Percentiles rank a stretch among this genome's conserved stretches.
These are phyloP conservation scores for Athelia sp. DNA, from an alignment of 1,284 basidiomycete genomes.

Conservation along the genomic window DNA sequence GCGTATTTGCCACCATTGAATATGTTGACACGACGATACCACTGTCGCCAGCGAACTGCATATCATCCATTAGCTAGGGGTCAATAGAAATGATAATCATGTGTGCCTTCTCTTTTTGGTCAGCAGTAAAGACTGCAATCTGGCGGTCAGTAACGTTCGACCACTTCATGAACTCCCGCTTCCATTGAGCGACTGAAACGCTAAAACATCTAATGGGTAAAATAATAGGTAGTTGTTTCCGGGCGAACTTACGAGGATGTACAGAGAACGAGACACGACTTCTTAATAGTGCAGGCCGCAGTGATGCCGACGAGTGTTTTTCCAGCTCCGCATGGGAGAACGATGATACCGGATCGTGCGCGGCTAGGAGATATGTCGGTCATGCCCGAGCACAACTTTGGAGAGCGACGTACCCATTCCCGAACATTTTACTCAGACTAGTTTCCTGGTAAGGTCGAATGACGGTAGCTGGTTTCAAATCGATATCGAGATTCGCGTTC, in stretches of 20 bases:
- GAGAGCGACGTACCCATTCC: constrained; percentile 70
- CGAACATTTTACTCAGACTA: constrained; percentile 97
- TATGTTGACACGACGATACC: constrained; percentile 97
- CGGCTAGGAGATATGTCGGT: constrained; percentile 47
- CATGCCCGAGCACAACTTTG: background rate
- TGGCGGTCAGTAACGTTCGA: constrained; percentile 94
- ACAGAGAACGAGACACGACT: constrained; percentile 96
- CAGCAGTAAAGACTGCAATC: constrained; percentile 93
- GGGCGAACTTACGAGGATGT: constrained; percentile 74
- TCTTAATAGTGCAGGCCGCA: constrained; percentile 98
- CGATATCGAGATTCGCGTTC: constrained; percentile 94
- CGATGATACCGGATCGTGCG: constrained; percentile 97
- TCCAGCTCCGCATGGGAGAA: constrained; percentile 96
- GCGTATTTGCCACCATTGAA: constrained; percentile 97
- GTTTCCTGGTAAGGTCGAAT: constrained; percentile 98
- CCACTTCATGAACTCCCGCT: constrained; percentile 95
- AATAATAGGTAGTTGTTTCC: constrained; percentile 24
- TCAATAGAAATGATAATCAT: background rate
- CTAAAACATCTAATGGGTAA: constrained; percentile 37
- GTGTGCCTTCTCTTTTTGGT: constrained; percentile 90
- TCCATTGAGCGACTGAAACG: constrained; percentile 98
- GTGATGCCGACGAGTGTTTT: constrained; percentile 99
- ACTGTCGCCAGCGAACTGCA: constrained; percentile 86
- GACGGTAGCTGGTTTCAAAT: constrained; percentile 92
- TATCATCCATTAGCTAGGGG: constrained; percentile 10